Percentiles rank a stretch among this genome's conserved stretches.
phyloP scores from a whole-genome alignment of 176 grass and related monocot genomes.

The Hordeum marinum region DNA sequence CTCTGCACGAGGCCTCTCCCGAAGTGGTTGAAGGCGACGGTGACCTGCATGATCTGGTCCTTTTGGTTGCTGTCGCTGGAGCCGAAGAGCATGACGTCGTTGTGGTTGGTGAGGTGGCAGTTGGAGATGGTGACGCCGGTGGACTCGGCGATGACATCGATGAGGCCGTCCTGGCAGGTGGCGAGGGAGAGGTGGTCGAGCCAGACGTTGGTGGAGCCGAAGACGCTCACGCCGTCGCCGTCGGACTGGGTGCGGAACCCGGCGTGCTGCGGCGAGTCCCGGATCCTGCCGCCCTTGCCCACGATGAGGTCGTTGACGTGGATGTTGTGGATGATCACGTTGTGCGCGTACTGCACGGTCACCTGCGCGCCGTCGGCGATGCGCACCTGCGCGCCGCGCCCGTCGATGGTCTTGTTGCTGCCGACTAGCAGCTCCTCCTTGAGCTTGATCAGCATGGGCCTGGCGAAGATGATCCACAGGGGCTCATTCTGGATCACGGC shows the following conservation, averaged over 20 bases:
- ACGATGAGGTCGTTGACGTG: conserved; percentile 59
- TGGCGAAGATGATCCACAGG: conserved; percentile 72
- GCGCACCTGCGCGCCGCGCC: conserved; percentile 63
- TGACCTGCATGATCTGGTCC: conserved; percentile 78
- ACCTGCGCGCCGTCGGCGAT: conserved; percentile 55
- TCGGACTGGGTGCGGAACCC: conserved; percentile 59
- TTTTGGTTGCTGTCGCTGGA: conserved; percentile 38
- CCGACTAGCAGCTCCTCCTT: conserved; percentile 68
- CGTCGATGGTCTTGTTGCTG: conserved; percentile 81
- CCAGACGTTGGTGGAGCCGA: conserved; percentile 70
- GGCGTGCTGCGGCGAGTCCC: conserved; percentile 56
- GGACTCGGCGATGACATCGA: conserved; percentile 60
- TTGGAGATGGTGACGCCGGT: conserved; percentile 88
- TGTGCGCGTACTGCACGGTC: conserved; percentile 56
- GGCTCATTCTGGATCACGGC: conserved; percentile 62
- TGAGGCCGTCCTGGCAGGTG: conserved; percentile 77
- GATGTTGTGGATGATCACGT: conserved; percentile 85
- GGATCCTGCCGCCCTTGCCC: conserved; percentile 42
- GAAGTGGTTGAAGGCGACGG: conserved; percentile 86
- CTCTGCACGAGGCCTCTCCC: conserved; percentile 76
- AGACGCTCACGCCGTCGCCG: conserved; percentile 72
- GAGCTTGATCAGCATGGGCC: conserved; percentile 69
- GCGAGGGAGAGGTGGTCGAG: conserved; percentile 82
- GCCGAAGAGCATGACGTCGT: conserved; percentile 83
- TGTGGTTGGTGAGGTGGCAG: conserved; percentile 75